These are phyloP conservation scores for Xenoacremonium recifei DNA, from an alignment of 2,329 filamentous ascomycete genomes.

Conservation along the genomic window DNA sequence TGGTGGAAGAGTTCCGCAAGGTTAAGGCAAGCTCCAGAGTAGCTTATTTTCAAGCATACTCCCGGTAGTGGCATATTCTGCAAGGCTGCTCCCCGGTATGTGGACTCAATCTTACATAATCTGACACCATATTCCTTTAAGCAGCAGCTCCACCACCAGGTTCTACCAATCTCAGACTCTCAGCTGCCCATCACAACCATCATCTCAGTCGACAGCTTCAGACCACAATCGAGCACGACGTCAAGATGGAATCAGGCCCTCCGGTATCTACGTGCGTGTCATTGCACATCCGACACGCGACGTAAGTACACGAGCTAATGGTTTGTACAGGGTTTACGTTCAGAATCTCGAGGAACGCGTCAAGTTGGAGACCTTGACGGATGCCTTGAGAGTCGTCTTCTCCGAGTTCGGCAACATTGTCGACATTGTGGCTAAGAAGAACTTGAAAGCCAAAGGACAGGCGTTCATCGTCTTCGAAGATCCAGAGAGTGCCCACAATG, in stretches of 20 bases:
- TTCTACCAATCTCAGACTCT: no score
- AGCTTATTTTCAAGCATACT: no score
- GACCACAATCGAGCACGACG: neutral
- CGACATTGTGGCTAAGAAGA: conserved; percentile 85
- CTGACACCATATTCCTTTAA: no score
- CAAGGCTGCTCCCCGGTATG: no score
- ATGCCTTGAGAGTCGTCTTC: conserved; percentile 75
- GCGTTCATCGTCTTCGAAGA: conserved; percentile 91
- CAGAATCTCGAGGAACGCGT: conserved; percentile 92
- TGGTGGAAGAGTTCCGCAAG: no score
- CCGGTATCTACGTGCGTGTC: conserved; percentile 70
- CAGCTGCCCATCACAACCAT: neutral
- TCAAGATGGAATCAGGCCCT: conserved; percentile 37
- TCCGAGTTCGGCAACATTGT: conserved; percentile 83
- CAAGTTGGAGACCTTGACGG: conserved; percentile 74
- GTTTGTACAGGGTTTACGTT: conserved; percentile 56
- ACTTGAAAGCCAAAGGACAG: conserved; percentile 89
- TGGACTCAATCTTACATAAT: no score
- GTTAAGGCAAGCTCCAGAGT: no score
- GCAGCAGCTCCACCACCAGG: no score
- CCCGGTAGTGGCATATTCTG: no score
- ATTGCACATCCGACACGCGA: conserved; percentile 66
- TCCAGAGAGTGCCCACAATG: conserved; percentile 73
- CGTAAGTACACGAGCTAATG: conserved; percentile 37
- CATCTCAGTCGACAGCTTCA: no score